Base-by-base conservation (phyloP, 768 basidiomycete genomes). In the Lactarius vividus region DNA sequence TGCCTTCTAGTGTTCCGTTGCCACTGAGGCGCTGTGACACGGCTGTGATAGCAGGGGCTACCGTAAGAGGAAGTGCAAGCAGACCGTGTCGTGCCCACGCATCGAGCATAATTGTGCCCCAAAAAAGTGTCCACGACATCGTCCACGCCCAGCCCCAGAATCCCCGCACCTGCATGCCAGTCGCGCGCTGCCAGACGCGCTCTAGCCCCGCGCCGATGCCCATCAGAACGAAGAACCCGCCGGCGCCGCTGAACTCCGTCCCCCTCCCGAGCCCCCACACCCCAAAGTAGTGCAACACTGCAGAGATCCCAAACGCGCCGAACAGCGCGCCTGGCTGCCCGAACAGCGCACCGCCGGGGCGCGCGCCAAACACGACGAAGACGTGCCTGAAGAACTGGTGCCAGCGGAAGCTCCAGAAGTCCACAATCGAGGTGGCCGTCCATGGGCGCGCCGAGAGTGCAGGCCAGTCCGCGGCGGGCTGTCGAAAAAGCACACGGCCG, bases 231-330 rank as follows among this genome's bases (percentile, higher is more conserved):
- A 89, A 90, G 72, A 84, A 88, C 2, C 81, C 82, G 2, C 75
- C 73, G 4, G 85, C 76, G 7, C 63, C 63, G 10, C 67, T 18
- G 1, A 84, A 79, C 57, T 88, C 83, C 1, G 77, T 75, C 13
- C 85, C 87, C 3, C 77, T 77, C 2, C 81, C 83, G 83, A 89
- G 81, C 4, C 84, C 85, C 79, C 82, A 87, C 59, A 84, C 66
- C 11, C 84, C 86, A n/a, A 83, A 46, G 66, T 85, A 80, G 64
- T 92, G 89, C 4, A 90, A 69, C 4, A 84, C 31, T 7, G 81
- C 87, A 0, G 89, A 91, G 5, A 83, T 64, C 1, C 82, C 57
- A 71, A 91, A 91, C 5, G 81, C 82, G 7, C 87, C 88, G 2
- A 89, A 58, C 5, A 89, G 76, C 3, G 72, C 75, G 7, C 84